Conservation (phyloP, 768 basidiomycete species). For the Agrocybe praecox region DNA sequence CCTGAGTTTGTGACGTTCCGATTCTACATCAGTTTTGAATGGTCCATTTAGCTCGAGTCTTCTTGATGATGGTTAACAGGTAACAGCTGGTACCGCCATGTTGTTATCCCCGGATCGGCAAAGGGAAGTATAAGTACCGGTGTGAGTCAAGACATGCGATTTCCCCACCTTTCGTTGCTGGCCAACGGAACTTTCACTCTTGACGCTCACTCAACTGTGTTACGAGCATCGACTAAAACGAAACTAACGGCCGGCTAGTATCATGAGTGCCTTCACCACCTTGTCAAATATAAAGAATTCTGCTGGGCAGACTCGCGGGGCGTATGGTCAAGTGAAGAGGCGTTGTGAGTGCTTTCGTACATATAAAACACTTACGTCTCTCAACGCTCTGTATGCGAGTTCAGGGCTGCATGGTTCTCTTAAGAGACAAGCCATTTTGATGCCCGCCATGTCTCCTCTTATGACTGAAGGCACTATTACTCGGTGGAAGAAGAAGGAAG, state of each 20-base stretch:
- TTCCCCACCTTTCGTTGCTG: conserved; percentile 19
- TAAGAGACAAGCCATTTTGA: conserved; percentile 43
- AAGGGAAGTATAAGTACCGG: conserved; percentile 11
- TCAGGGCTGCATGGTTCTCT: conserved; percentile 38
- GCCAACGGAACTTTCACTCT: conserved; percentile 16
- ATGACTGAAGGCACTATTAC: conserved; percentile 86
- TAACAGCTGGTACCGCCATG: background rate
- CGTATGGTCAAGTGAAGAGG: conserved; percentile 24
- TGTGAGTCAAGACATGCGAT: background rate
- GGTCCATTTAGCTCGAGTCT: background rate
- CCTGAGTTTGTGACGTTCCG: too few species aligned
- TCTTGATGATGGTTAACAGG: background rate
- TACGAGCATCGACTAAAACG: background rate
- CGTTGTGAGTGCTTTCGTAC: conserved; percentile 23
- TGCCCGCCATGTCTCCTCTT: conserved; percentile 91
- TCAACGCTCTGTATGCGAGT: background rate
- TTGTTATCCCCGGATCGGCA: background rate
- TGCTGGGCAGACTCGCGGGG: conserved; percentile 21
- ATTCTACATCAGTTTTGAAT: background rate
- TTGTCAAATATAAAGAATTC: conserved; percentile 20
- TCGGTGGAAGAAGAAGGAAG: conserved; percentile 79
- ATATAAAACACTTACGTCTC: background rate
- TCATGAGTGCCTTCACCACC: conserved; percentile 23
- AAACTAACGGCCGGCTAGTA: background rate
- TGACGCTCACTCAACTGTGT: background rate